These are phyloP conservation scores for Fraxinus excelsior DNA, from an alignment of 257 asterid genomes.

Conservation along the genomic window DNA sequence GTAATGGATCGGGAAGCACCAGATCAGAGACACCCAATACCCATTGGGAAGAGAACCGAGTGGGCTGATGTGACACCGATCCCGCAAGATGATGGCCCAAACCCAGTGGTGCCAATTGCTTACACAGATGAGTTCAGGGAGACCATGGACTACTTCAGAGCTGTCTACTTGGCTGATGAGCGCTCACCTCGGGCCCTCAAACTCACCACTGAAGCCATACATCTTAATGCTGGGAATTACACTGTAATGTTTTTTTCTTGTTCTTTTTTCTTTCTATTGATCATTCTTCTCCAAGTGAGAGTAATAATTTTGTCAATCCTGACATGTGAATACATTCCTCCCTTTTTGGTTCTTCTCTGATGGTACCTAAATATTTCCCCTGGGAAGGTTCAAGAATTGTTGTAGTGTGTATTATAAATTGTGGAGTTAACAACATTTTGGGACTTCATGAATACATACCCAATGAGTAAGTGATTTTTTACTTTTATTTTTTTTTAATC, in stretches of 20 bases:
- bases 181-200: constrained; percentile 77
- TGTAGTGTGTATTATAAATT: not conserved
- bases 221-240: constrained; percentile 83
- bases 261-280: not conserved
- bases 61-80: constrained; percentile 84
- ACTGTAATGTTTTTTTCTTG: constrained; percentile 44
- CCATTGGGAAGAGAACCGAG: constrained; percentile 63
- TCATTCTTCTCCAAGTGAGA: not conserved
- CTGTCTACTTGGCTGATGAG: constrained; percentile 80
- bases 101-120: constrained; percentile 84
- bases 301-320: not conserved
- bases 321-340: not conserved
- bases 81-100: constrained; percentile 88
- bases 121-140: constrained; percentile 76
- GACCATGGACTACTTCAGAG: constrained; percentile 89
- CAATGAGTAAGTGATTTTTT: not conserved
- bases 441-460: not conserved
- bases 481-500: not conserved
- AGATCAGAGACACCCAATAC: constrained; percentile 33
- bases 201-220: constrained; percentile 73
- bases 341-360: not conserved
- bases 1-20: constrained; percentile 22
- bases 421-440: not conserved
- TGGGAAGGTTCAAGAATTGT: not conserved
- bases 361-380: not conserved